Evolutionary conservation across 2,329 filamentous ascomycete species (phyloP), one percentile per base, ranked within the genome.

Genomic region (Fusarium sp.): DNA sequence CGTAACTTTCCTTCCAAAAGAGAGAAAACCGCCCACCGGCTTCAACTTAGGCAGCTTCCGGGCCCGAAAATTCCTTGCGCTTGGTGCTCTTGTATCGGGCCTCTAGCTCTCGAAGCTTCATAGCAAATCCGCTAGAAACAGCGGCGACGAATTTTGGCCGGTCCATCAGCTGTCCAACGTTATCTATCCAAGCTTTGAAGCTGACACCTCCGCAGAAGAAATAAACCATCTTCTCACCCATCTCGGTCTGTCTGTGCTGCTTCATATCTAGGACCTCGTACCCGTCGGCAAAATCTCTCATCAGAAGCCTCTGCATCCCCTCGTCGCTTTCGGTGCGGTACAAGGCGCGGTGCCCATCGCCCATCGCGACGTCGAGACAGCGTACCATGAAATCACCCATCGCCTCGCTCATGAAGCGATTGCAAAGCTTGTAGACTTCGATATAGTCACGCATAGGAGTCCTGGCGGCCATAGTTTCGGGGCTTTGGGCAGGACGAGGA

Each of bases 341-440:
- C n/a, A 81, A 66, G 6, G 77, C 77, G 10, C 78, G 75, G 53
- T 81, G 79, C 6, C 77, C 75, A 56, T 80, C 76, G 6, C 71
- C 70, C 14, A 80, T 79, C 45, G 73, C 68, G 7, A 73, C 71
- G 42, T 75, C 57, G 50, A 80, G 78, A 58, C 77, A 80, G 11
- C 66, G 52, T n/a, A 69, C 46, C 27, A 81, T 77, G 25, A 76
- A 80, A 0, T 66, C 59, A 5, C 68, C 75, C 74, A 81, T 80
- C 6, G 58, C 38, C 1, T 59, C 54, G 56, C 78, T 79, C 16
- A 80, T 58, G 54, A 81, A 81, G 15, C 78, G 75, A 42, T 81
- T 79, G 56, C 79, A 80, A 12, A 81, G 75, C 69, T 80, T 81
- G 63, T 76, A 79, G 6, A 81, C 79, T 47, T 81, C 79, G 32